Conservation (phyloP, 352 stramenopile genomes). For the Globisporangium parvum region DNA sequence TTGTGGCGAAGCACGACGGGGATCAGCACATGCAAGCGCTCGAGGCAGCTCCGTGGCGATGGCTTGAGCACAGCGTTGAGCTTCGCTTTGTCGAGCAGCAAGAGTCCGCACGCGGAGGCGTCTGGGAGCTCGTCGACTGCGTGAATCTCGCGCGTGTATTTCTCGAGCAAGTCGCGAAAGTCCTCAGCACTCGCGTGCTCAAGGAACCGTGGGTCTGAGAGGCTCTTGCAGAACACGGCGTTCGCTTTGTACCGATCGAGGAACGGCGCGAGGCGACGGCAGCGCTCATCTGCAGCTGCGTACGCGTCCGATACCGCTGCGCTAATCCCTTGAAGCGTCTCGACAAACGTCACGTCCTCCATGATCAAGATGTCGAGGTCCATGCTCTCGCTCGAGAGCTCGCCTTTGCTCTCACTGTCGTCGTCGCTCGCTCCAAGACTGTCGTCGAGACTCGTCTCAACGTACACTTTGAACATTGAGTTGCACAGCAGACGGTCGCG, state of each 20-base stretch:
- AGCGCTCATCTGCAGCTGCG: slow-evolving; percentile 43
- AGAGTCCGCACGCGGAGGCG: slow-evolving; percentile 31
- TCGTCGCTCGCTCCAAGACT: slow-evolving; percentile 27
- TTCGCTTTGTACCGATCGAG: slow-evolving; percentile 76
- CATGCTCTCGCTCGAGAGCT: slow-evolving; percentile 41
- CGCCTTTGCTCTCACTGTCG: slow-evolving; percentile 20
- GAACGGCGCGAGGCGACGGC: slow-evolving; percentile 58
- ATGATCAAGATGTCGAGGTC: slow-evolving; percentile 80
- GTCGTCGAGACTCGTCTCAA: slow-evolving; percentile 50
- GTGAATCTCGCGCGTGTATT: slow-evolving; percentile 53
- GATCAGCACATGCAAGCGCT: slow-evolving; percentile 47
- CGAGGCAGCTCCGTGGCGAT: slow-evolving; percentile 54
- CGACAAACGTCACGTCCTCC: slow-evolving; percentile 55
- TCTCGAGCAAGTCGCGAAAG: slow-evolving; percentile 50
- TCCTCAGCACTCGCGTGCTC: slow-evolving; percentile 40
- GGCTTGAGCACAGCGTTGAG: slow-evolving; percentile 61
- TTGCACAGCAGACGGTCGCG: slow-evolving; percentile 57
- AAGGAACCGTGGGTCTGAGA: slow-evolving; percentile 23
- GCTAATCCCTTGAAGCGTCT: slow-evolving; percentile 49
- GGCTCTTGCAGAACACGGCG: slow-evolving; percentile 35
- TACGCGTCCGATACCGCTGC: slow-evolving; percentile 50
- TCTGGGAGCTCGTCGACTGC: slow-evolving; percentile 52
- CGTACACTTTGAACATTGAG: slow-evolving; percentile 58
- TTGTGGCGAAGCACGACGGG: slow-evolving; percentile 53
- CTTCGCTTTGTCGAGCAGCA: slow-evolving; percentile 52